A percentile compares a stretch with the other conserved stretches of the same genome.
These are phyloP conservation scores for Lactarius akahatsu DNA, from an alignment of 768 basidiomycete genomes.

Conservation along the genomic window DNA sequence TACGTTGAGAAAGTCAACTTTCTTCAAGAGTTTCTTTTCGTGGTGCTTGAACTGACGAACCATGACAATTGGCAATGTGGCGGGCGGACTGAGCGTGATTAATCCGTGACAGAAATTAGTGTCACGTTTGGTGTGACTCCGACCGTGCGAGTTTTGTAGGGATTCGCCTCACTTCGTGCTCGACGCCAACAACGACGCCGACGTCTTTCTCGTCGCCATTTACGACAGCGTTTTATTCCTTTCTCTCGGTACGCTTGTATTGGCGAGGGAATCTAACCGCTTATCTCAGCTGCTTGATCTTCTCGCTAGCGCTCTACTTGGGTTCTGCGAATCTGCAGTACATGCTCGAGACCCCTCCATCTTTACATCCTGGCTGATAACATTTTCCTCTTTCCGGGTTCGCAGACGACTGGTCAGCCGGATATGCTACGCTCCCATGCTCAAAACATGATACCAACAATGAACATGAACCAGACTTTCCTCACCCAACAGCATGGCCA, in stretches of 20 bases:
- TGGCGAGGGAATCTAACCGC: conserved; percentile 29
- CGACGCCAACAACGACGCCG: conserved; percentile 30
- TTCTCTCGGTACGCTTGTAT: conserved; percentile 21
- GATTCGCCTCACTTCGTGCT: conserved; percentile 31
- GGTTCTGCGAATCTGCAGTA: conserved; percentile 25
- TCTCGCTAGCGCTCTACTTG: conserved; percentile 27
- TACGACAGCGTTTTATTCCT: conserved; percentile 23
- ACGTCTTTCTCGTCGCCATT: conserved; percentile 18
- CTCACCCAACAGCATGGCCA: conserved; percentile 41
- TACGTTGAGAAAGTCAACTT: conserved; percentile 96
- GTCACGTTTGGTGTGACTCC: conserved; percentile 29
- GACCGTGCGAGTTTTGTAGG: conserved; percentile 31
- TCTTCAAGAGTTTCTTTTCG: conserved; percentile 91
- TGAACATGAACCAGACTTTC: conserved; percentile 37
- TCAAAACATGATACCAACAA: conserved; percentile 37
- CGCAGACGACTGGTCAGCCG: conserved; percentile 54
- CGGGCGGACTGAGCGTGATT: not conserved
- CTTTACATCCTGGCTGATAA: conserved; percentile 26
- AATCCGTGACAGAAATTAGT: conserved; percentile 8
- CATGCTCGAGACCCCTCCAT: conserved; percentile 30
- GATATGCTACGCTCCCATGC: conserved; percentile 52
- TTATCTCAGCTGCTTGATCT: conserved; percentile 29
- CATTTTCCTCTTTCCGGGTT: conserved; percentile 22
- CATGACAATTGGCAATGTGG: conserved; percentile 42
- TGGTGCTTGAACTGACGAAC: conserved; percentile 96